Conservation (phyloP, 2,329 filamentous ascomycete species). For the Coniochaeta pulveracea region DNA sequence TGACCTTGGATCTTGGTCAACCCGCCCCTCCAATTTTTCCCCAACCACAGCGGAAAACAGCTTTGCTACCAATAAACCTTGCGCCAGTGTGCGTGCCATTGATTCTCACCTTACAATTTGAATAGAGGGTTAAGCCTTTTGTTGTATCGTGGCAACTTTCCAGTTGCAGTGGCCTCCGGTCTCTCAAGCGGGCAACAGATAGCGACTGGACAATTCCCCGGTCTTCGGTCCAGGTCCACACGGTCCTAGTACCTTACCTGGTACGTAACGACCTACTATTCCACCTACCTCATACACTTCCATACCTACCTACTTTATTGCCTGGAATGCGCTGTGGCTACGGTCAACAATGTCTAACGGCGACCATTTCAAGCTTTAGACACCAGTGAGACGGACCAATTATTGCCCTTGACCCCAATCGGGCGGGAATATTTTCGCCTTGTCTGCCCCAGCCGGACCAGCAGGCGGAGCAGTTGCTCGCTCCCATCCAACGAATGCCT, state of each 20-base stretch:
- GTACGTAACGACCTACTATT: not conserved
- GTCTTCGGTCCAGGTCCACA: conserved; percentile 55
- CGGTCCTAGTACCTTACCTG: not conserved
- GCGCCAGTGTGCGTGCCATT: too few relatives aligned
- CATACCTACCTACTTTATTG: not conserved
- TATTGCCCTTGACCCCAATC: conserved; percentile 19
- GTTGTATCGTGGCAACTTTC: too few relatives aligned
- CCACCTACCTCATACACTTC: not conserved
- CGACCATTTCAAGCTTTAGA: not conserved
- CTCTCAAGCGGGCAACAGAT: too few relatives aligned
- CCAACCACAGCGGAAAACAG: too few relatives aligned
- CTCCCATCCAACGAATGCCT: conserved; percentile 30
- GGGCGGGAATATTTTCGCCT: conserved; percentile 22
- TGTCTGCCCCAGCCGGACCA: conserved; percentile 29
- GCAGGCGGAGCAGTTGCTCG: conserved; percentile 27
- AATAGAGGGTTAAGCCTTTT: too few relatives aligned
- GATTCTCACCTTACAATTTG: too few relatives aligned
- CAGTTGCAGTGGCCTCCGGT: too few relatives aligned
- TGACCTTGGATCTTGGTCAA: not conserved
- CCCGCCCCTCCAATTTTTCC: conserved; percentile 3
- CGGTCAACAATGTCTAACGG: conserved; percentile 25
- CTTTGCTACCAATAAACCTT: too few relatives aligned
- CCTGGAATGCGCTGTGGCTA: not conserved
- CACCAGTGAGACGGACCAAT: not conserved
- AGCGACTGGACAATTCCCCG: too few relatives aligned